Base-by-base conservation (phyloP, 2,329 filamentous ascomycete species). In the Xylaria sp. region DNA sequence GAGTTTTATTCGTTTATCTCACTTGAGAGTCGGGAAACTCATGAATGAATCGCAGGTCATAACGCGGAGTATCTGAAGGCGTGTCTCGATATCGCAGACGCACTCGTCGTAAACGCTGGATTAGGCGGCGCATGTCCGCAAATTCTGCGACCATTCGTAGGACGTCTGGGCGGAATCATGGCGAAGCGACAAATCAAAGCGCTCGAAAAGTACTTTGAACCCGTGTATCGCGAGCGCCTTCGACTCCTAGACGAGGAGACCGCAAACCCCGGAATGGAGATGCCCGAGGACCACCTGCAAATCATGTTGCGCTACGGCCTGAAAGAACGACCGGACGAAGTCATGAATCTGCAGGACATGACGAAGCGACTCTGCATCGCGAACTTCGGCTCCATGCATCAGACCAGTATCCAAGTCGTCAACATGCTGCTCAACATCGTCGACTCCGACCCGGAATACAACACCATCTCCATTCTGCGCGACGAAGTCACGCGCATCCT, bases 391-490 rank as follows among this genome's bases (percentile, higher is more conserved):
- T 69, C 72, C 2, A 76, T 76, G 56, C 74, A 76, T 61, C 76
- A 77, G 58, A 76, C 77, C 0, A 69, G 67, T 37, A 70, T 79
- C 0, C 70, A 73, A 1, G 67, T 73, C 0, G 71, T 71, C 0
- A 79, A 80, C 58, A 65, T 78, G 46, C 54, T 80, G 1, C 71
- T 79, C 44, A 76, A 80, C 55, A 71, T 80, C 1, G 52, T 79
- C 3, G 73, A 66, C 4, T 76, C 75, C 0, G 74, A 79, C 50
- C 54, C 68, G 1, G 71, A 78, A 51, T 72, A 69, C 56, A 68
- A 73, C 57, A 78, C 76, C 13, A 70, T 78, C 4, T 54, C 70
- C 1, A 61, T 67, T 0, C 65, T 80, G 0, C 73, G 76, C 2
- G 68, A 75, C 6, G 77, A 80, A 64, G 66, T 74, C 2, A 61